Evolutionary conservation across 2,329 filamentous ascomycete genomes (phyloP), one percentile per base, ranked within the genome.

Genomic region (Fusarium nygamai): DNA sequence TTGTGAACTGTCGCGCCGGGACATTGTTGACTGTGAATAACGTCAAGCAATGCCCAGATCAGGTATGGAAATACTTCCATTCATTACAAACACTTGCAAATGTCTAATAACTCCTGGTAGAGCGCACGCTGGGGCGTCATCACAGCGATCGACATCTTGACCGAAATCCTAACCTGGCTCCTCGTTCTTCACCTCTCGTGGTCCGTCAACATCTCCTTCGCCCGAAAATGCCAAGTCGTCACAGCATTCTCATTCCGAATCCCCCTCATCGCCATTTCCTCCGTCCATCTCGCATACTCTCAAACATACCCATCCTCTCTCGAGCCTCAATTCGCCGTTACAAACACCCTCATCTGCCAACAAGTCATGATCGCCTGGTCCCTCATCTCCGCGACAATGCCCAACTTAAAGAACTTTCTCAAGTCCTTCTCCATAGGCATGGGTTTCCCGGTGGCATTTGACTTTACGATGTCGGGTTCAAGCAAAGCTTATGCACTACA

Each of bases 341-440:
- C 70, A 19, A 68, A 77, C 16, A 61, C 58, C 16, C 39, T 76
- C 1, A 47, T 76, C 1, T 58, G 53, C 12, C 74, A 76, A 5
- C 74, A 76, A 11, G 41, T 67, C 20, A 74, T 76, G 69, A 59
- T 77, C 12, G 58, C 56, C 1, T 76, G 74, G 72, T 77, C 74
- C 5, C 41, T 76, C 8, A 67, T 76, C 9, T 76, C 74, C 1
- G 74, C 74, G 1, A 76, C 74, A 0, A 54, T 76, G 20, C 74
- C 74, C 0, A 76, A 77, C 22, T 50, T 76, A 0, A 76, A 77
- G 43, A 76, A 73, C 50, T 76, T 76, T 5, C 54, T 76, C 16
- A 76, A 76, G 16, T 77, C 74, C 0, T 76, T 76, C 31, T 76
- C 71, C 0, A 73, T 77, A 10, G 74, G 74, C 0, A 75, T 76